Evolutionary conservation across 352 stramenopile species (phyloP).

Genomic region (Globisporangium orthogonon): DNA sequence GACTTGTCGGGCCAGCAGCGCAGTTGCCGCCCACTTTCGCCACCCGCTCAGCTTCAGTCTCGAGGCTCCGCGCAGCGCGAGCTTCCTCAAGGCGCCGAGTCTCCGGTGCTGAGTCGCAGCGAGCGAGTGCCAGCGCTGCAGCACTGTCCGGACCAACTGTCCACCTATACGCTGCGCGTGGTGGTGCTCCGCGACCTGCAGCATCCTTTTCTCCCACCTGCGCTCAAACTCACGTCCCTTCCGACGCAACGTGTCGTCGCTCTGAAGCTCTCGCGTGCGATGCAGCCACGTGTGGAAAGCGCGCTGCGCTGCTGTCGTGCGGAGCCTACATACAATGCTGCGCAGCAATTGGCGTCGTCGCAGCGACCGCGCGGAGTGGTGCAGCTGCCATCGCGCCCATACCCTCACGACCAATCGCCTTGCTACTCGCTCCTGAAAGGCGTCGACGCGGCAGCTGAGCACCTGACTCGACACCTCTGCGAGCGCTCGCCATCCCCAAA

Average conservation of each 20-base stretch:
- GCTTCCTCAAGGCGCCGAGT: slow-evolving; percentile 1
- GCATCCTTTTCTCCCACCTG: slow-evolving; percentile 1
- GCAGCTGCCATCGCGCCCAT: slow-evolving; percentile 23
- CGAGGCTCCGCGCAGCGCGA: slow-evolving; percentile 2
- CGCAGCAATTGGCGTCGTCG: slow-evolving; percentile 1
- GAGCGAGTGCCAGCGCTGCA: slow-evolving; percentile 4
- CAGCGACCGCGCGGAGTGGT: background rate
- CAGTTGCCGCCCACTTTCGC: slow-evolving; percentile 6
- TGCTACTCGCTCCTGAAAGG: slow-evolving; percentile 29
- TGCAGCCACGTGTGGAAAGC: slow-evolving; percentile 7
- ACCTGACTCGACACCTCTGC: slow-evolving; percentile 21
- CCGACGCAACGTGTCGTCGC: background rate
- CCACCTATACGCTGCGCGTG: background rate
- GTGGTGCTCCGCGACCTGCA: slow-evolving; percentile 1
- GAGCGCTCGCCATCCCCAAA: slow-evolving; percentile 27
- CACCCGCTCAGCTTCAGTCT: slow-evolving; percentile 4
- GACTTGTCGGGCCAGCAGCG: background rate
- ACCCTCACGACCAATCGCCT: slow-evolving; percentile 12
- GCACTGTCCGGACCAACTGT: background rate
- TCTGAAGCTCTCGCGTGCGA: background rate
- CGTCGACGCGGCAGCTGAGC: slow-evolving; percentile 34
- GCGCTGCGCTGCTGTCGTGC: background rate
- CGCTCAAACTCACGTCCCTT: background rate
- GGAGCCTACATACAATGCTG: background rate
- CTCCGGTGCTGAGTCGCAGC: background rate